Percentiles rank a stretch among this genome's conserved stretches.
Evolutionary conservation across 495 filamentous ascomycete species (phyloP).

Genomic region (Hypoxylon fuscum): DNA sequence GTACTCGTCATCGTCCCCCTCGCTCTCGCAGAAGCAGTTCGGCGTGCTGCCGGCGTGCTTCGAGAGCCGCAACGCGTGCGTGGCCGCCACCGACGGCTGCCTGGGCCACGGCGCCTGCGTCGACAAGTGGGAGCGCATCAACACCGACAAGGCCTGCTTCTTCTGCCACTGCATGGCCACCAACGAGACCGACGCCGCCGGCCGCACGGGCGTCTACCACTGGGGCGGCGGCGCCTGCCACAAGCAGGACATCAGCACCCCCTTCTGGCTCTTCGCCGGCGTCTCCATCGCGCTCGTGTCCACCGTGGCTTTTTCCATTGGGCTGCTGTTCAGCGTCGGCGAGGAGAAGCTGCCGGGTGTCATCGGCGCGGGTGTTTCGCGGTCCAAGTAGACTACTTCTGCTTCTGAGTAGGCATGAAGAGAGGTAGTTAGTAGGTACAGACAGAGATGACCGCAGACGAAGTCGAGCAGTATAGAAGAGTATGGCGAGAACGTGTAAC

Average conservation of each 20-base stretch:
- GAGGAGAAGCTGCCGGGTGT: conserved; percentile 83
- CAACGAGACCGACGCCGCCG: conserved; percentile 53
- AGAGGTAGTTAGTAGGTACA: background rate
- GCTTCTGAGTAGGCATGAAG: background rate
- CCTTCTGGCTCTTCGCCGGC: conserved; percentile 83
- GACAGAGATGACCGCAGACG: background rate
- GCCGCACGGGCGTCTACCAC: conserved; percentile 48
- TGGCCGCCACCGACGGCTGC: conserved; percentile 71
- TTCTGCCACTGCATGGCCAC: conserved; percentile 73
- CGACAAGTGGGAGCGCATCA: conserved; percentile 60
- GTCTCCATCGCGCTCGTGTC: conserved; percentile 72
- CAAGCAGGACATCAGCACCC: conserved; percentile 87
- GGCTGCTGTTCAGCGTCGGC: conserved; percentile 81
- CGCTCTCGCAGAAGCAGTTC: conserved; percentile 16
- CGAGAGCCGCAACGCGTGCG: conserved; percentile 66
- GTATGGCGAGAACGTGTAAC: background rate
- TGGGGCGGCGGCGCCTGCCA: conserved; percentile 91
- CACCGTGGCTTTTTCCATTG: conserved; percentile 70
- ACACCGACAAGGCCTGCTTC: conserved; percentile 67
- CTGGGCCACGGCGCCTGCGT: conserved; percentile 78
- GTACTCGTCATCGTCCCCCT: conserved; percentile 31
- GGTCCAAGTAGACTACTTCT: conserved; percentile 63
- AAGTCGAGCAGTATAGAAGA: background rate
- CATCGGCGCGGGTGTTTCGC: conserved; percentile 83
- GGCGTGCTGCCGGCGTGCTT: conserved; percentile 68